phyloP scores from a whole-genome alignment of 2,329 filamentous ascomycete species.

The Furcasterigmium sp. region DNA sequence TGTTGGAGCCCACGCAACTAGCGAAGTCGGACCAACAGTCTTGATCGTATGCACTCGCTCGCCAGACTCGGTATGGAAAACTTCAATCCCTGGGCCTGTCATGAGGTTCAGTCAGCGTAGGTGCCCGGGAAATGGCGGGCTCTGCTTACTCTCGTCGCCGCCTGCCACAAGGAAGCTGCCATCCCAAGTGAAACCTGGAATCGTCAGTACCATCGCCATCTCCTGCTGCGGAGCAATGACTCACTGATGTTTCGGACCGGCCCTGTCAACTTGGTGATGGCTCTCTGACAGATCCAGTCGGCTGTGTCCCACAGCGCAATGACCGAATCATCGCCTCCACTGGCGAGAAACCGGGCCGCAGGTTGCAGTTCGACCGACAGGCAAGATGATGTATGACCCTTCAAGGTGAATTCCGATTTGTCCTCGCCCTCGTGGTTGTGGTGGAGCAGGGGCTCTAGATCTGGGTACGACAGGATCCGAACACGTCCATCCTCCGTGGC shows the following conservation, averaged over 20 bases:
- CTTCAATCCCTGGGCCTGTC: constrained; percentile 56
- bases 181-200: constrained; percentile 68
- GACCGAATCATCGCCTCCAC: constrained; percentile 69
- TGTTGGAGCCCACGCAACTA: constrained; percentile 72
- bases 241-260: constrained; percentile 64
- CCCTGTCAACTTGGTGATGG: constrained; percentile 62
- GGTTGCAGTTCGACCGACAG: constrained; percentile 66
- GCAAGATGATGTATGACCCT: constrained; percentile 69
- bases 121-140: no score
- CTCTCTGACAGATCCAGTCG: constrained; percentile 71
- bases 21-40: constrained; percentile 56
- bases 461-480: constrained; percentile 64
- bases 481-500: constrained; percentile 68
- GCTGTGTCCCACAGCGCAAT: constrained; percentile 74
- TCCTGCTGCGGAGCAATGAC: constrained; percentile 15
- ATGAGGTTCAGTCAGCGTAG: not conserved
- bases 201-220: not conserved
- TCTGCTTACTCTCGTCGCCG: constrained; percentile 59
- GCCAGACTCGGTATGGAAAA: constrained; percentile 69
- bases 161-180: constrained; percentile 70
- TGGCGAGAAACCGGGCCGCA: constrained; percentile 65
- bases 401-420: constrained; percentile 53
- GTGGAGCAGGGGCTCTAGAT: constrained; percentile 47
- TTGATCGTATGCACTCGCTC: constrained; percentile 69
- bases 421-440: constrained; percentile 29